Evolutionary conservation across 768 basidiomycete species (phyloP).

Genomic region (Tricholoma sp.): DNA sequence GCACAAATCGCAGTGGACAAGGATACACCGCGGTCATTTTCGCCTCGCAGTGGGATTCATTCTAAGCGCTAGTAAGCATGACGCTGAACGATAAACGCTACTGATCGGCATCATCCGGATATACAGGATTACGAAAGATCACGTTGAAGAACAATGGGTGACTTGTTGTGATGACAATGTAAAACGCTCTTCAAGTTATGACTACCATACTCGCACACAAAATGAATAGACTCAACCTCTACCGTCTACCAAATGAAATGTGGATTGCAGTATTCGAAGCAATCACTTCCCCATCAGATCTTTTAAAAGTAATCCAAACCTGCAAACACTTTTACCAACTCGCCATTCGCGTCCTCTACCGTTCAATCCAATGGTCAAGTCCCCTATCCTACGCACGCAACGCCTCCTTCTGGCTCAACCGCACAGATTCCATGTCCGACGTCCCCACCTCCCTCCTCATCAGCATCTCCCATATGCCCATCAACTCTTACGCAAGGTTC

Average conservation of each 20-base stretch:
- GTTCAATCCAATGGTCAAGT: conserved; percentile 13
- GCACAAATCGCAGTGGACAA: no score
- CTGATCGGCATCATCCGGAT: no score
- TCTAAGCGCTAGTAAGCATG: no score
- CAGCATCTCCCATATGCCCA: conserved; percentile 6
- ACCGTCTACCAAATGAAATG: conserved; percentile 13
- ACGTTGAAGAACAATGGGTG: no score
- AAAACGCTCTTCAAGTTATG: not conserved
- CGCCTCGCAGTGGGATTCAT: no score
- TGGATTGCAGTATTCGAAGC: conserved; percentile 14
- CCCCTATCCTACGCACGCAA: conserved; percentile 13
- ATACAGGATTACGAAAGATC: no score
- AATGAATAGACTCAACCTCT: conserved; percentile 5
- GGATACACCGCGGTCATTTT: no score
- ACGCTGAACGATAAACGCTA: no score
- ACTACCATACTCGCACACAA: not conserved
- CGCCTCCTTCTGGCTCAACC: conserved; percentile 8
- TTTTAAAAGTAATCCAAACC: conserved; percentile 10
- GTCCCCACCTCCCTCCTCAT: conserved; percentile 13
- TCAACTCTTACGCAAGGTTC: conserved; percentile 7
- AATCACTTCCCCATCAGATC: conserved; percentile 10
- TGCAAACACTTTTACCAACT: conserved; percentile 14
- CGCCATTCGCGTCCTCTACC: conserved; percentile 14
- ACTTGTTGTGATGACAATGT: no score
- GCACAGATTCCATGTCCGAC: conserved; percentile 3